phyloP scores from a whole-genome alignment of 768 basidiomycete genomes.

The Coprinellus micaceus region DNA sequence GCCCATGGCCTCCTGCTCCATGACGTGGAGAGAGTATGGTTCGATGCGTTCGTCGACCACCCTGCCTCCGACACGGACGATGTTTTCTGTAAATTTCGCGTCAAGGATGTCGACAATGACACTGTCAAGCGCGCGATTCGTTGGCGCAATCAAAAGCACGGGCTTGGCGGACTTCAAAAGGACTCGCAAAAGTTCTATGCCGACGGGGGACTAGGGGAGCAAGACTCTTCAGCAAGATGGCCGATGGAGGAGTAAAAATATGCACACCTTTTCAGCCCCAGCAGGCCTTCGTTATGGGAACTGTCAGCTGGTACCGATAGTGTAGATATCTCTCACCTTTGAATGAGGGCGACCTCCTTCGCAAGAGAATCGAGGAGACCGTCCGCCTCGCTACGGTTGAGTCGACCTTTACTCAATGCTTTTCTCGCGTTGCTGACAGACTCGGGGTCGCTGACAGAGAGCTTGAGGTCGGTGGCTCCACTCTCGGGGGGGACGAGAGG shows the following conservation, averaged over 20 bases:
- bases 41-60: slow-evolving; percentile 56
- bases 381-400: slow-evolving; percentile 72
- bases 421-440: slow-evolving; percentile 45
- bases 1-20: slow-evolving; percentile 49
- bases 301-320: neutral
- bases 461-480: slow-evolving; percentile 34
- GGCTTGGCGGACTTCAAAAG: slow-evolving; percentile 42
- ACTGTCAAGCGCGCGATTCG: slow-evolving; percentile 78
- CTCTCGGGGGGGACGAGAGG: slow-evolving; percentile 46
- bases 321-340: slow-evolving; percentile 46
- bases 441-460: slow-evolving; percentile 36
- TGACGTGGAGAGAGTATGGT: slow-evolving; percentile 54
- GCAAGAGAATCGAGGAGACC: slow-evolving; percentile 60
- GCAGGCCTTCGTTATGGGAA: slow-evolving; percentile 50
- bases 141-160: slow-evolving; percentile 51
- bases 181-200: slow-evolving; percentile 64
- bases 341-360: slow-evolving; percentile 62
- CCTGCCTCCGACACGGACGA: slow-evolving; percentile 67
- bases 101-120: slow-evolving; percentile 64
- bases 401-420: slow-evolving; percentile 44
- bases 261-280: slow-evolving; percentile 75
- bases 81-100: slow-evolving; percentile 53
- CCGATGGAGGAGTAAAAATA: slow-evolving; percentile 17
- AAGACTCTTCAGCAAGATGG: slow-evolving; percentile 7
- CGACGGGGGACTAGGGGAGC: slow-evolving; percentile 55